Base-by-base conservation (phyloP, 2,329 filamentous ascomycete species). In the Cladosporium colombiae region DNA sequence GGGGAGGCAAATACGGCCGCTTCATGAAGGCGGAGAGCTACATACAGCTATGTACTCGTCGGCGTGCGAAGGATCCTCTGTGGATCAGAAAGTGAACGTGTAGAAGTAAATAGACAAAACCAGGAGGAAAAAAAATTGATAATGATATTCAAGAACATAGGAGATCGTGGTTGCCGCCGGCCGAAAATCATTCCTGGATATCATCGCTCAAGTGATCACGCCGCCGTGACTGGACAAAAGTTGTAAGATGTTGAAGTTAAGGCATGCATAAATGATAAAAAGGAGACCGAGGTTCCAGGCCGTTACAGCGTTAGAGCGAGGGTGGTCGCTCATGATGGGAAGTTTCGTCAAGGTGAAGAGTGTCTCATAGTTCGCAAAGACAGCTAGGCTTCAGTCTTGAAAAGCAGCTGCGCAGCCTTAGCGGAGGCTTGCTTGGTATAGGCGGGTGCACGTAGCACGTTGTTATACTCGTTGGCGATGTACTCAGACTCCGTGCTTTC, bases 1-100 rank as follows among this genome's bases (percentile, higher is more conserved):
- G 29, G 35, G 4, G 21, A 27, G 8, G 37, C 14, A 55, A 50
- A 53, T 27, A 40, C 49, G 29, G 49, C 31, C 31, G 60, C 60
- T 40, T 62, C 49, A 27, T 55, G 52, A 53, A 44, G 21, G 49
- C 31, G 31, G 16, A 40, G 33, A 27, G 50, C 50, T 63, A 56
- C 61, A 63, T 63, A 56, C 61, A 63, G 33, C 50, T 63, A 63
- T 63, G 61, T 63, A 63, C 61, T 56, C 50, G n/a, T 63, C 5
- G 44, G 61, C 25, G 46, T 23, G 31, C 7, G 3, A 35, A 27
- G 5, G n/a, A 35, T 35, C n/a, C 3, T 16, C 31, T 50, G 33
- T 14, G 1, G 25, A 27, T 31, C 18, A 50, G 8, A 50, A 35
- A 61, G 44, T 27, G 44, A 61, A 44, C 14, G 57, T 60, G 37